A percentile compares a stretch with the other conserved stretches of the same genome.
These are phyloP conservation scores for Verbascum thapsus DNA, from an alignment of 257 asterid species.

Conservation along the genomic window DNA sequence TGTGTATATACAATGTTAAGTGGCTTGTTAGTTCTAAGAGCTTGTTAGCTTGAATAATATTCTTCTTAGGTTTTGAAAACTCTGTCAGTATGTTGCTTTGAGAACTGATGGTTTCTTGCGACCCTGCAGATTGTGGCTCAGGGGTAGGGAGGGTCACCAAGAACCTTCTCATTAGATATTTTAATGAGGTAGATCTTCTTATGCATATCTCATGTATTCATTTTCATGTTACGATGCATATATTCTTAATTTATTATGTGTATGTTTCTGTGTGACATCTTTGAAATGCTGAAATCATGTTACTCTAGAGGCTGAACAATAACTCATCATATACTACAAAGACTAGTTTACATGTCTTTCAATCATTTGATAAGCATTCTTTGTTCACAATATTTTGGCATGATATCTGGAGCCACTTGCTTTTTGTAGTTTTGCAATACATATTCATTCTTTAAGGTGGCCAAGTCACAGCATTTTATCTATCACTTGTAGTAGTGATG, in stretches of 20 bases:
- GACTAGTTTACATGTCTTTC: no score
- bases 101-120: constrained; percentile 29
- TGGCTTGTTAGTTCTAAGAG: no score
- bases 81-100: not conserved
- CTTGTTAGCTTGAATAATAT: no score
- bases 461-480: constrained; percentile 10
- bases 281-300: not conserved
- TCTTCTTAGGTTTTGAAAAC: not conserved
- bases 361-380: no score
- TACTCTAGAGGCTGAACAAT: not conserved
- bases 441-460: not conserved
- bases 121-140: constrained; percentile 86
- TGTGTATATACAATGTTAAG: not conserved
- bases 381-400: not conserved
- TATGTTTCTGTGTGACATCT: not conserved
- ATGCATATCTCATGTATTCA: not conserved
- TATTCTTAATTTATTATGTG: no score
- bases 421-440: constrained; percentile 2
- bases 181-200: constrained; percentile 62
- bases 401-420: not conserved
- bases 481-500: not conserved
- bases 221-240: not conserved
- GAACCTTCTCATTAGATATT: constrained; percentile 83
- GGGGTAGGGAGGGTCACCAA: constrained; percentile 91
- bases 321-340: no score